These are phyloP conservation scores for Ustilago esculenta DNA, from an alignment of 1,284 basidiomycete species.

Conservation along the genomic window DNA sequence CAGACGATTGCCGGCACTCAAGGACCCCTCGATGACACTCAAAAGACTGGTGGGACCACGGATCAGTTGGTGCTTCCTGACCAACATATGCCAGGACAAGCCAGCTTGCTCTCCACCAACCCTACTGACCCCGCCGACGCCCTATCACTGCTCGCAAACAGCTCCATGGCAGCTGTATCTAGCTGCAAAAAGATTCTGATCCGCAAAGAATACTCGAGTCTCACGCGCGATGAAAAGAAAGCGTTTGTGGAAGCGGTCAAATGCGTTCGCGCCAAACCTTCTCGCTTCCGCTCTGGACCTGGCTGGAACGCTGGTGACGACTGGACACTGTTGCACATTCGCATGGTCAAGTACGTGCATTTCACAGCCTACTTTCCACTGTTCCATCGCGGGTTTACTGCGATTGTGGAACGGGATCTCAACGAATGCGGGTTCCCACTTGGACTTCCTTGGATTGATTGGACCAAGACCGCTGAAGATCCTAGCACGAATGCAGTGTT, in stretches of 20 bases:
- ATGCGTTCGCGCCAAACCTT: conserved; percentile 33
- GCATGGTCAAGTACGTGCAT: conserved; percentile 41
- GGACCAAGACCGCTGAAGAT: conserved; percentile 21
- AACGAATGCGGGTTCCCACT: conserved; percentile 21
- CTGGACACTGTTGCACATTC: conserved; percentile 40
- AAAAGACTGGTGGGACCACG: too few species aligned
- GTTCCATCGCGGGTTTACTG: conserved; percentile 31
- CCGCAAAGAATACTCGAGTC: conserved; percentile 33
- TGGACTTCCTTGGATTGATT: conserved; percentile 38
- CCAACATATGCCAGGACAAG: too few species aligned
- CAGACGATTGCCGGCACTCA: too few species aligned
- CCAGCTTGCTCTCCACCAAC: too few species aligned
- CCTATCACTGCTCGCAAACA: background rate
- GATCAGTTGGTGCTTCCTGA: too few species aligned
- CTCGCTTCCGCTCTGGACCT: conserved; percentile 13
- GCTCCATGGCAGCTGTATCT: background rate
- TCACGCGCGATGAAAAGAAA: conserved; percentile 19
- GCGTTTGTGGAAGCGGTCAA: conserved; percentile 20
- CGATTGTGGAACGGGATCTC: conserved; percentile 29
- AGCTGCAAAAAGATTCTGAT: conserved; percentile 4
- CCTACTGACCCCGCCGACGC: background rate
- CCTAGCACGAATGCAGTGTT: conserved; percentile 13
- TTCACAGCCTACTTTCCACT: conserved; percentile 34
- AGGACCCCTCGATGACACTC: too few species aligned
- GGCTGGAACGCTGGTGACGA: conserved; percentile 28